Conservation (phyloP, 139 green algal species). For the Chlamydomonas sphaeroides region DNA sequence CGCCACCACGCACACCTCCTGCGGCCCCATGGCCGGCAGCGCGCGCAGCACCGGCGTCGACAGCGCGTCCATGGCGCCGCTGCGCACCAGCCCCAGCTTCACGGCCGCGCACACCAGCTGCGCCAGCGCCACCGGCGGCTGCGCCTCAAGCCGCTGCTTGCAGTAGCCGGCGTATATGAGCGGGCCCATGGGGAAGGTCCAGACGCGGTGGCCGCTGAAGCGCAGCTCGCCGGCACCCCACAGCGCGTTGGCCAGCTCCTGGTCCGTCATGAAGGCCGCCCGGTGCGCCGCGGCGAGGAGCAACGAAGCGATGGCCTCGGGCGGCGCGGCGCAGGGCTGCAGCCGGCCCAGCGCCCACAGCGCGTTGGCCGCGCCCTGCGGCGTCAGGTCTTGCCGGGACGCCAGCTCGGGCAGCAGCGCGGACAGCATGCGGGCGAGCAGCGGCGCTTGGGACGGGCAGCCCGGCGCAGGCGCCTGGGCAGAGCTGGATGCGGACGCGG, state of each 20-base stretch:
- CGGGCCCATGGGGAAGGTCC: background rate
- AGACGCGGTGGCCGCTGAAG: background rate
- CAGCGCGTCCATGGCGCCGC: background rate
- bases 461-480: too few species aligned
- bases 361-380: conserved; percentile 22
- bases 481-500: too few species aligned
- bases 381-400: background rate
- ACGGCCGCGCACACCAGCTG: conserved; percentile 34
- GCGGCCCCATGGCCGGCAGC: background rate
- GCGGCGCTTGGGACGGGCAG: too few species aligned
- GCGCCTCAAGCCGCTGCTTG: background rate
- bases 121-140: background rate
- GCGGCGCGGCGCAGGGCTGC: conserved; percentile 8
- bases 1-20: conserved; percentile 40
- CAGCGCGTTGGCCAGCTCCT: conserved; percentile 52
- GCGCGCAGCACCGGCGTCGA: background rate
- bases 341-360: conserved; percentile 28
- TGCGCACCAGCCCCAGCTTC: background rate
- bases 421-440: background rate
- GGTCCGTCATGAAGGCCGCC: background rate
- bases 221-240: conserved; percentile 38
- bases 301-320: background rate
- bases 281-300: background rate
- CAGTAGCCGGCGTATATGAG: background rate
- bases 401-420: conserved; percentile 17